phyloP scores from a whole-genome alignment of 148 eudicot genomes.

The Cornus kousa region DNA sequence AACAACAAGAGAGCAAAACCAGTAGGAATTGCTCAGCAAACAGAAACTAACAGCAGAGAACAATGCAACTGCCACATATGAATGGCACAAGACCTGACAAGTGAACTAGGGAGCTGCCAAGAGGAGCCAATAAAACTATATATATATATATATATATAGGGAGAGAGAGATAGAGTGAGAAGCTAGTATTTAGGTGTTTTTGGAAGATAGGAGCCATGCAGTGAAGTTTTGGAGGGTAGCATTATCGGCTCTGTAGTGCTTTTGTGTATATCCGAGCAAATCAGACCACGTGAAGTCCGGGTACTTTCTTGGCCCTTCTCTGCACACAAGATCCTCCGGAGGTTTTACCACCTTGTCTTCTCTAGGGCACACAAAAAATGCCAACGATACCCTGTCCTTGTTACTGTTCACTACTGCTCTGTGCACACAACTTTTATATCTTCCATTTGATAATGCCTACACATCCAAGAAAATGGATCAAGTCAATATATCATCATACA shows the following conservation, averaged over 20 bases:
- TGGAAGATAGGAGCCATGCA: constrained; percentile 28
- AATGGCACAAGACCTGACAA: no score
- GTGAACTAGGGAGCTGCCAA: no score
- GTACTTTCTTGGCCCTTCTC: no score
- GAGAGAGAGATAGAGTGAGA: constrained; percentile 15
- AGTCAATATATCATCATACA: no score
- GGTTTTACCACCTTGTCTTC: constrained; percentile 43
- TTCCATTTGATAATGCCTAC: constrained; percentile 56
- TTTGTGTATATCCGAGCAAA: no score
- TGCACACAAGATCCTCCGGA: constrained; percentile 3
- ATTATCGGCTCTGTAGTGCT: not conserved
- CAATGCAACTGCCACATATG: no score
- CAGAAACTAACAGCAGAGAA: no score
- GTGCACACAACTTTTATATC: constrained; percentile 58
- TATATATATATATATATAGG: no score
- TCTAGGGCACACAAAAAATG: constrained; percentile 42
- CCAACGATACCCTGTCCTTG: constrained; percentile 35
- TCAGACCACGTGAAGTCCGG: no score
- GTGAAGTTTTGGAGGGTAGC: constrained; percentile 28
- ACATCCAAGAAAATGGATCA: not conserved
- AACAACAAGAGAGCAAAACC: no score
- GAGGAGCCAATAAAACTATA: no score
- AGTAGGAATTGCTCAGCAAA: no score
- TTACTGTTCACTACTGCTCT: constrained; percentile 52
- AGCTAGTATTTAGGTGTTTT: constrained; percentile 30